Percentiles rank a stretch among this genome's conserved stretches.
Conservation (phyloP, 306 rosid species). For the Lablab purpureus region DNA sequence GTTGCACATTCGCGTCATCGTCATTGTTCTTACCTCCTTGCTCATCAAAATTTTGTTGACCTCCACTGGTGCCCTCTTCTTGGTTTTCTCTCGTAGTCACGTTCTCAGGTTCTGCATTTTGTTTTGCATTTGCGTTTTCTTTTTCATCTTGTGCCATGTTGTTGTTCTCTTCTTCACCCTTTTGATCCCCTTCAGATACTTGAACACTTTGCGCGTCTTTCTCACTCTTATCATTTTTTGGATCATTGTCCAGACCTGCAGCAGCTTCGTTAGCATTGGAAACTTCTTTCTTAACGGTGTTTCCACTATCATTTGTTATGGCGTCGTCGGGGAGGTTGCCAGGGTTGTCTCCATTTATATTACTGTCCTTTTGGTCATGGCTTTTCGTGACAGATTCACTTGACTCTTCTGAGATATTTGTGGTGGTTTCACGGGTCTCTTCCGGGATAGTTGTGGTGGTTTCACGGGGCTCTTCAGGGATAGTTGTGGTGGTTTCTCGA, state of each 20-base stretch:
- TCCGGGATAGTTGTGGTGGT: background rate
- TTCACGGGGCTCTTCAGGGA: background rate
- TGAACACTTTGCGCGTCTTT: background rate
- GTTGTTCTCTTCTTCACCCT: slow-evolving; percentile 17
- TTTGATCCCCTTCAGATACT: slow-evolving; percentile 23
- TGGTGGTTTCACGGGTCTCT: background rate
- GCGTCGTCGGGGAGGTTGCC: slow-evolving; percentile 84
- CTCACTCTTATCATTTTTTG: slow-evolving; percentile 26
- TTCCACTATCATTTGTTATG: slow-evolving; percentile 53
- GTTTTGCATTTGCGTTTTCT: background rate
- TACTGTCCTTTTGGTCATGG: slow-evolving; percentile 27
- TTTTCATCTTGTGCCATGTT: background rate
- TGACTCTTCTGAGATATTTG: background rate
- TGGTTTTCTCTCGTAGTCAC: slow-evolving; percentile 9
- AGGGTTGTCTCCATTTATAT: slow-evolving; percentile 70
- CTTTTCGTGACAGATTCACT: background rate
- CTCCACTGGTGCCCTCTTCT: slow-evolving; percentile 1
- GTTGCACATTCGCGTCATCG: slow-evolving; percentile 34
- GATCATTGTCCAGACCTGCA: slow-evolving; percentile 1
- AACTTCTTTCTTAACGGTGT: slow-evolving; percentile 18
- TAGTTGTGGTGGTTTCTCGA: background rate
- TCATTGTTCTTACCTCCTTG: slow-evolving; percentile 34
- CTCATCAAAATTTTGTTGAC: slow-evolving; percentile 9
- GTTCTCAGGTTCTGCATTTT: slow-evolving; percentile 35
- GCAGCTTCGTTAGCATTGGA: background rate